Evolutionary conservation across 208 protist species (phyloP), one percentile per base, ranked within the genome.

Genomic region (Wallacemonas sp.): DNA sequence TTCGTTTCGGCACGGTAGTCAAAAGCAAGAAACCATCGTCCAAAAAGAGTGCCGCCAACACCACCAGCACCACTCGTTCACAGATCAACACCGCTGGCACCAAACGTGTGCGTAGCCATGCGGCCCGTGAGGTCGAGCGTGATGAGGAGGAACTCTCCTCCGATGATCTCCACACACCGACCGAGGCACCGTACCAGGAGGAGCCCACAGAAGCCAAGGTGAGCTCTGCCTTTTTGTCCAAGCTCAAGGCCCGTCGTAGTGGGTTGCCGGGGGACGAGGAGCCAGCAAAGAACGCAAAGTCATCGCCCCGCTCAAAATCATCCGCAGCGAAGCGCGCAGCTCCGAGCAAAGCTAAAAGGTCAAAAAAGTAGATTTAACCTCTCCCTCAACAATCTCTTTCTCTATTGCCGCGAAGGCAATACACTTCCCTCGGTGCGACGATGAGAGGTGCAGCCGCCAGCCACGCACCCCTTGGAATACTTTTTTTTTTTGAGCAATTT

Each of bases 241-340:
- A 45, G 36, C 19, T 62, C 56, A 62, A 62, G 56, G 56, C 56
- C 6, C 51, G 51, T 6, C 47, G 47, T 19, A n/a, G n/a, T n/a
- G n/a, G n/a, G n/a, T n/a, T n/a, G n/a, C n/a, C 44, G 44, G 19
- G 9, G 9, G 22, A 31, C 24, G 34, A 58, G 51, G 19, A 5
- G 5, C 15, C 51, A n/a, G 26, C 14, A 27, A 58, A 58, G 51
- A 58, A 58, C 6, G 8, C 8, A 33, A 58, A 9, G 36, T 14
- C 36, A 41, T n/a, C n/a, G n/a, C n/a, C n/a, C n/a, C n/a, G n/a
- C n/a, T n/a, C n/a, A n/a, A n/a, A n/a, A n/a, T n/a, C n/a, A n/a
- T n/a, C n/a, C n/a, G 30, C 51, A 19, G 15, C 30, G 24, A 60
- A 60, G 28, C 15, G 26, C n/a, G 26, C 46, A 0, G 46, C 1